Conservation (phyloP, 345 rosid genomes). For the Brassica rapa region DNA sequence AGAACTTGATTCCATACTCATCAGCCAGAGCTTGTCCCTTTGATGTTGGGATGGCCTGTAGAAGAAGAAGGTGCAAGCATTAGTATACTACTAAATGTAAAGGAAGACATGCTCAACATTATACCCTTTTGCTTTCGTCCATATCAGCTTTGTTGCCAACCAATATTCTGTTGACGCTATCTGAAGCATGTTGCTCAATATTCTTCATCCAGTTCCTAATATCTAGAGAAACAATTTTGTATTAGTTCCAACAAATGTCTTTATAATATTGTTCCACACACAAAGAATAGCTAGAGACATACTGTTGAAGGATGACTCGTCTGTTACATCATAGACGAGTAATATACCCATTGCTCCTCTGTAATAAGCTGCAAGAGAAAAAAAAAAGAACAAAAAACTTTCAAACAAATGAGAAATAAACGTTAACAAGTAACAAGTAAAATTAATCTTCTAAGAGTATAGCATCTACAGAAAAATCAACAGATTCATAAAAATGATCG, state of each 20-base stretch:
- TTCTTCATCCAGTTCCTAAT: conserved; percentile 71
- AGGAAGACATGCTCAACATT: background rate
- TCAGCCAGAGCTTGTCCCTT: conserved; percentile 62
- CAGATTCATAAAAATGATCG: background rate
- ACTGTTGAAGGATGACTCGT: conserved; percentile 93
- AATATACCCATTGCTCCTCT: conserved; percentile 96
- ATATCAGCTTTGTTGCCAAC: conserved; percentile 73
- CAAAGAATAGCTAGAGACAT: conserved; percentile 27
- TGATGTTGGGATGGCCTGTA: conserved; percentile 55
- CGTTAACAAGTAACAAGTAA: background rate
- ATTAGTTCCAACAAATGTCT: conserved; percentile 12
- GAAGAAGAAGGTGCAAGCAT: conserved; percentile 7
- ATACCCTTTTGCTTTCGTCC: conserved; percentile 73
- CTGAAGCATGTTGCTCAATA: conserved; percentile 70
- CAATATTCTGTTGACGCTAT: conserved; percentile 61
- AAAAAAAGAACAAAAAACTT: background rate
- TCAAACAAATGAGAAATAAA: background rate
- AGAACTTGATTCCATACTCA: conserved; percentile 65
- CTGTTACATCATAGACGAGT: conserved; percentile 90
- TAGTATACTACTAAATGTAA: background rate
- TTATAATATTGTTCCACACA: background rate
- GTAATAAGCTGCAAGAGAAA: conserved; percentile 66
- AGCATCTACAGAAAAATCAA: background rate
- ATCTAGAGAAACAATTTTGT: conserved; percentile 32
- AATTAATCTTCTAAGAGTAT: background rate